Base-by-base conservation (phyloP, 164 flowering plant genomes). In the Brasenia schreberi region DNA sequence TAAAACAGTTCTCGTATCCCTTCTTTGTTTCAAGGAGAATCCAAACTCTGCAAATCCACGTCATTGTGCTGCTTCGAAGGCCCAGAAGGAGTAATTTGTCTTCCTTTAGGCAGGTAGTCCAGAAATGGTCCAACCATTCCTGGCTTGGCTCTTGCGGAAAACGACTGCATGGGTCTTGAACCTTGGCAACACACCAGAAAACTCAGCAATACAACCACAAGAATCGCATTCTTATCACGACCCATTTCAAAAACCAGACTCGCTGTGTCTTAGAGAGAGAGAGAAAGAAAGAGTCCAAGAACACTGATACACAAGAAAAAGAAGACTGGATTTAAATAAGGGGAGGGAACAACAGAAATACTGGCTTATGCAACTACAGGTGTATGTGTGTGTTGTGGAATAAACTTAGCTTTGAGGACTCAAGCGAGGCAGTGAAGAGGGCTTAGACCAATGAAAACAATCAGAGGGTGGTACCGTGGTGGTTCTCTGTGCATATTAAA, bases 1-100 rank as follows among this genome's bases (percentile, higher is more conserved):
- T 23, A 23, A 23, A 23, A 23, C 27, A 23, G 27, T 23, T 23
- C 27, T 23, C 27, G 27, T 23, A 23, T 23, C 27, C 2, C 27
- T 23, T 23, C 27, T 23, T 0, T 45, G 0, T 61, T 56, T 79
- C 78, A 81, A 43, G 87, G 82, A 16, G 78, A 72, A 65, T 73
- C 75, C 79, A 78, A 69, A 67, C 68, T 80, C 64, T 78, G 77
- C 59, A 85, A 69, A 44, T 90, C 96, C 61, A 89, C 73, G 63
- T 74, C 79, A 61, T 89, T 87, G 81, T 89, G 96, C 70, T 82
- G 83, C 69, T 84, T 84, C 17, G 96, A 89, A 44, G 96, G 96
- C 60, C 83, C 90, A 1, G 96, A 89, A 64, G 78, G 71, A 0
- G 89, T 90, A 23, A 84, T 74, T 3, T 86, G 86, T 14, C 73